phyloP scores from a whole-genome alignment of 2,329 filamentous ascomycete genomes.

The Beauveria scarabaeidicola region DNA sequence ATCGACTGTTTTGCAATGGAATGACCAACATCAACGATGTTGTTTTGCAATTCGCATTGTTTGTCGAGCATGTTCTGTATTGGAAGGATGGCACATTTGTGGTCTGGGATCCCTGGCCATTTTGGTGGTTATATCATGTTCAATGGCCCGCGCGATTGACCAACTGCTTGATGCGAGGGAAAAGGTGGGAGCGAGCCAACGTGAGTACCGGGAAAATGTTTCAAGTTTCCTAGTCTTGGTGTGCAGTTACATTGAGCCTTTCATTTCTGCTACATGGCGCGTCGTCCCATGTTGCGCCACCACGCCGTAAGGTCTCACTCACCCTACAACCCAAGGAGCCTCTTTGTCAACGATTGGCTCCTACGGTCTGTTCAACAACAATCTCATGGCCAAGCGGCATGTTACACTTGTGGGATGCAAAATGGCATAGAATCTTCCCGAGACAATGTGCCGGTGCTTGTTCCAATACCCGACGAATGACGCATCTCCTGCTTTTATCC shows the following conservation, averaged over 20 bases:
- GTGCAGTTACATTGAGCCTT: not conserved
- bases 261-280: not conserved
- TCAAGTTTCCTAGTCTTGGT: constrained; percentile 11
- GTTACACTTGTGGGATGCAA: too few species aligned
- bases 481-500: too few species aligned
- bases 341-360: too few species aligned
- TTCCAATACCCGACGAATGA: too few species aligned
- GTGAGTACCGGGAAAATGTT: constrained; percentile 48
- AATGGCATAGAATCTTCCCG: too few species aligned
- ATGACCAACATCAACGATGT: constrained; percentile 16
- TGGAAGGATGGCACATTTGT: constrained; percentile 50
- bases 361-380: too few species aligned
- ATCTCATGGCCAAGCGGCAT: too few species aligned
- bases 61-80: constrained; percentile 31
- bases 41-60: constrained; percentile 15
- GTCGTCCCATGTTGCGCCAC: too few species aligned
- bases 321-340: too few species aligned
- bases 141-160: constrained; percentile 48
- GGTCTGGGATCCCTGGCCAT: constrained; percentile 46
- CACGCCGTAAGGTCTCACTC: too few species aligned
- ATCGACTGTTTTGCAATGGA: constrained; percentile 21
- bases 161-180: constrained; percentile 32
- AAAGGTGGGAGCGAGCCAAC: constrained; percentile 55
- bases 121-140: constrained; percentile 47
- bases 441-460: too few species aligned